Evolutionary conservation across 2,329 filamentous ascomycete species (phyloP).

Genomic region (Trichoderma sp.): DNA sequence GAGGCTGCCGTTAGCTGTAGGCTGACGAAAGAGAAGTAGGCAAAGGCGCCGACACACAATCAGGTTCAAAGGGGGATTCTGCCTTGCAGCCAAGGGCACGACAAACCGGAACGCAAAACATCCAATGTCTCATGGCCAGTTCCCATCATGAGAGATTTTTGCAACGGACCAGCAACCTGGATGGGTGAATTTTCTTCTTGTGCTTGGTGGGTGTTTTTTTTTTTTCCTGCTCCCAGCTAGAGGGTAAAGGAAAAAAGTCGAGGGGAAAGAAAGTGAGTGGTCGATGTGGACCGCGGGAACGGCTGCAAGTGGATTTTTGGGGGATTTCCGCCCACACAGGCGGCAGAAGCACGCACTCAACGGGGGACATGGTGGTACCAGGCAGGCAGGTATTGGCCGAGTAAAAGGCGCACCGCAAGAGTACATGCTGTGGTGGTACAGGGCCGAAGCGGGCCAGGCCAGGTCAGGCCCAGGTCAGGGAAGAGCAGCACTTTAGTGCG

Average conservation of each 20-base stretch:
- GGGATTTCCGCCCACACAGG: conserved; percentile 3
- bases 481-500: not conserved
- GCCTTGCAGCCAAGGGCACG: not conserved
- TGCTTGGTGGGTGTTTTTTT: not conserved
- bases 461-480: not conserved
- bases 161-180: not conserved
- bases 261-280: conserved; percentile 19
- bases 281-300: conserved; percentile 20
- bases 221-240: not conserved
- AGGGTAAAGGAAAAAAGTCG: conserved; percentile 16
- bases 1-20: not conserved
- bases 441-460: not conserved
- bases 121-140: not conserved
- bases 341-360: conserved; percentile 13
- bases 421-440: conserved; percentile 6
- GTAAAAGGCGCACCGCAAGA: not conserved
- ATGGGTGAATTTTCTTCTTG: not conserved
- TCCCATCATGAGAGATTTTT: not conserved
- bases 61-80: not conserved
- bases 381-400: not conserved
- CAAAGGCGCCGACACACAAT: not conserved
- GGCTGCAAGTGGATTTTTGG: conserved; percentile 11
- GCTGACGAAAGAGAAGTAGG: not conserved
- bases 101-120: not conserved
- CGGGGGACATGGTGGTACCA: not conserved